A percentile compares a stretch with the other conserved stretches of the same genome.
These are phyloP conservation scores for Paraphaeosphaeria minitans DNA, from an alignment of 2,329 filamentous ascomycete species.

Conservation along the genomic window DNA sequence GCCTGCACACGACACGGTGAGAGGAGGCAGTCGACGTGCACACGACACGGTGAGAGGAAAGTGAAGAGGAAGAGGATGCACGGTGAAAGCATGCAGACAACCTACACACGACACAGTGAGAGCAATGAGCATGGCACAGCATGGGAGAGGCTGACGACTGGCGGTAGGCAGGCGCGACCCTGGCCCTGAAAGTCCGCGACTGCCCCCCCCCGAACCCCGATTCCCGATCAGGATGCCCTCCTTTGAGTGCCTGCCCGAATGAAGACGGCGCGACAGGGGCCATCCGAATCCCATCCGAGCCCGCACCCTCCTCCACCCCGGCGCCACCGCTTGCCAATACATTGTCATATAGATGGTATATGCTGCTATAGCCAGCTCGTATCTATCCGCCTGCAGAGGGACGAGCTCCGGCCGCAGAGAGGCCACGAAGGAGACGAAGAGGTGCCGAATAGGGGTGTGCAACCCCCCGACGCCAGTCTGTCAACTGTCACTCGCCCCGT, in stretches of 20 bases:
- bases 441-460: conserved; percentile 16
- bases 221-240: not conserved
- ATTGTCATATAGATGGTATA: conserved; percentile 11
- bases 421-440: conserved; percentile 9
- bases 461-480: not conserved
- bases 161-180: conserved; percentile 7
- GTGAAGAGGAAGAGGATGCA: too few relatives aligned
- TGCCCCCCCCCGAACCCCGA: too few relatives aligned
- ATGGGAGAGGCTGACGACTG: too few relatives aligned
- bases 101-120: too few relatives aligned
- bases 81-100: too few relatives aligned
- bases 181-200: not conserved
- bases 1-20: too few relatives aligned
- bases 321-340: conserved; percentile 17
- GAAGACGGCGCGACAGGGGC: not conserved
- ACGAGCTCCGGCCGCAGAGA: conserved; percentile 12
- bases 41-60: too few relatives aligned
- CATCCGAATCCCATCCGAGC: not conserved
- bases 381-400: too few relatives aligned
- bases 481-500: conserved; percentile 9
- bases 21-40: too few relatives aligned
- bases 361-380: too few relatives aligned
- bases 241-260: not conserved
- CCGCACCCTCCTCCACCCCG: conserved; percentile 3
- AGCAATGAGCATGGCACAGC: too few relatives aligned